Evolutionary conservation across 805 yeast species (phyloP), one percentile per base, ranked within the genome.

Genomic region (Kurtzmaniella fragi): DNA sequence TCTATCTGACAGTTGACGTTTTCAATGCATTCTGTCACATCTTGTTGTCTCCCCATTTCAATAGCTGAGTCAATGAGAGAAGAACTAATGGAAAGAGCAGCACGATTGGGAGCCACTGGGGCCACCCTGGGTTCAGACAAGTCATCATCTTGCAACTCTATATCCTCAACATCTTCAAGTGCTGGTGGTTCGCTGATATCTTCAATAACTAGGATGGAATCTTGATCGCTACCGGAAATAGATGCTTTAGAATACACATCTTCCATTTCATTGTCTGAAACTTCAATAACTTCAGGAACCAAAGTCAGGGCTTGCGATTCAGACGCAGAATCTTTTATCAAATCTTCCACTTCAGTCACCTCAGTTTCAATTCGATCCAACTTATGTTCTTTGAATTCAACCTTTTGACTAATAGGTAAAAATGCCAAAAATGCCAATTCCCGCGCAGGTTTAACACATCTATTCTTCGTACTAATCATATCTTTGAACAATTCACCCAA

Each of bases 21-120:
- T 40, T 90, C 95, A 53, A 91, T 89, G 59, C 98, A 91, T 57
- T 93, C 99, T 0, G 97, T 89, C 14, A 93, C 98, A 66, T 93
- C 99, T 58, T 93, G 99, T 57, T 93, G 99, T 47, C 95, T 71
- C 2, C 96, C 95, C 53, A 82, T 70, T 53, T 86, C 90, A 38
- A 82, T 68, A 0, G 93, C 81, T 50, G 81, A 76, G 41, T 79
- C 89, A 61, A 84, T 73, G 52, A 83, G 88, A 44, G 80, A 85
- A 3, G 78, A 62, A 42, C 73, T 67, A 11, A 76, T 76, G 55
- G 60, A 31, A 63, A 47, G 23, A 63, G 25, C 25, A 20, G 25
- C 25, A 20, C 25, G 39, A 31, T 48, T 50, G 3, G 58, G 46
- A 4, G 29, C 8, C 25, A 20, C 25, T 20, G 25, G 8, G 15